A percentile compares a stretch with the other conserved stretches of the same genome.
Evolutionary conservation across 2,329 filamentous ascomycete species (phyloP).

Genomic region (Talaromyces funiculosus): DNA sequence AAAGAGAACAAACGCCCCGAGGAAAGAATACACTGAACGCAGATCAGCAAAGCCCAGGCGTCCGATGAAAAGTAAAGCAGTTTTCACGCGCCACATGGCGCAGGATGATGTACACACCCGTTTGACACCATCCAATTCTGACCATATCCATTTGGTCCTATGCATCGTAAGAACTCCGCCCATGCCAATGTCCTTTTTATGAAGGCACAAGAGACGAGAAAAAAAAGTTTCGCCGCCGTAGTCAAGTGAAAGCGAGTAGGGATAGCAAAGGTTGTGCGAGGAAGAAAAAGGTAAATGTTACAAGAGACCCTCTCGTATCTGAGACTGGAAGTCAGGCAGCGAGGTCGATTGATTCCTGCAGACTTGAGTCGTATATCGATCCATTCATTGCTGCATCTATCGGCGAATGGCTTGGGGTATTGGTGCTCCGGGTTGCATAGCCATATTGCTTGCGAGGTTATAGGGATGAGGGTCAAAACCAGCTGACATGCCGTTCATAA

Average conservation of each 20-base stretch:
- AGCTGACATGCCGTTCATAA: slow-evolving; percentile 37
- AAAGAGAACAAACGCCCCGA: background rate
- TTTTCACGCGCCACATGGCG: slow-evolving; percentile 26
- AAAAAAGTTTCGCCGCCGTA: slow-evolving; percentile 16
- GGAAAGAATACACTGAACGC: slow-evolving; percentile 17
- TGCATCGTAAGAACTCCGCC: slow-evolving; percentile 36
- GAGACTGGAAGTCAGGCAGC: background rate
- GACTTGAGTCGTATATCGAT: slow-evolving; percentile 4
- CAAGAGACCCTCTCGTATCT: background rate
- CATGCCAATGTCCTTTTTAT: slow-evolving; percentile 29
- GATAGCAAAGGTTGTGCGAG: background rate
- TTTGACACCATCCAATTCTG: slow-evolving; percentile 25
- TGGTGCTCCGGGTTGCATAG: slow-evolving; percentile 33
- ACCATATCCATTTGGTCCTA: slow-evolving; percentile 32
- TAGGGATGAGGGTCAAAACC: slow-evolving; percentile 40
- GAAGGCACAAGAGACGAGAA: slow-evolving; percentile 20
- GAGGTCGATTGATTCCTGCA: slow-evolving; percentile 13
- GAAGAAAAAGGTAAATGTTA: slow-evolving; percentile 10
- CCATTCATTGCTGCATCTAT: slow-evolving; percentile 17
- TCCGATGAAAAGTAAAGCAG: slow-evolving; percentile 22
- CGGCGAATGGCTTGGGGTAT: slow-evolving; percentile 36
- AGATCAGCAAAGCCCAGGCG: slow-evolving; percentile 22
- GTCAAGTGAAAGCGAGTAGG: slow-evolving; percentile 6
- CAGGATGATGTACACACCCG: slow-evolving; percentile 23
- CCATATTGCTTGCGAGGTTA: slow-evolving; percentile 38